Evolutionary conservation across 1,284 basidiomycete genomes (phyloP).

Genomic region (Exobasidium cylindrosporum): DNA sequence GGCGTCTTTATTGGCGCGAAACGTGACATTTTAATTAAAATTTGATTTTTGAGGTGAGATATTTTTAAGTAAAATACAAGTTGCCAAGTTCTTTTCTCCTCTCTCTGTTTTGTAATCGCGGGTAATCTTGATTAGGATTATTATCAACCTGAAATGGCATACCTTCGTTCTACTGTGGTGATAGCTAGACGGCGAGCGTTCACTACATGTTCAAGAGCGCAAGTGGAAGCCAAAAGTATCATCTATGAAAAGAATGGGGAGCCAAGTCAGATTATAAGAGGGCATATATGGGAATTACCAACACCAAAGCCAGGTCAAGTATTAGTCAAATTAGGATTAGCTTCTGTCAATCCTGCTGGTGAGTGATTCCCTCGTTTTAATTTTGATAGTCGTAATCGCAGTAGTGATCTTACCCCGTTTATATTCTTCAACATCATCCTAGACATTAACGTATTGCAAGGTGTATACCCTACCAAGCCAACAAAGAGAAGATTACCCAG

Average conservation of each 20-base stretch:
- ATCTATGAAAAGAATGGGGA: constrained; percentile 20
- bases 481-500: constrained; percentile 46
- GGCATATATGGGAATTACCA: constrained; percentile 5
- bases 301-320: constrained; percentile 12
- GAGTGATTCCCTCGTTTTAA: not conserved
- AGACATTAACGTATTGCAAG: constrained; percentile 74
- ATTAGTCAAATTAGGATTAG: constrained; percentile 4
- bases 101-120: too few species aligned
- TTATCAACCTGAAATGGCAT: too few species aligned
- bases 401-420: too few species aligned
- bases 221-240: constrained; percentile 11
- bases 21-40: too few species aligned
- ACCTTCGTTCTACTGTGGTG: not conserved
- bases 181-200: not conserved
- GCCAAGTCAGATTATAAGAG: constrained; percentile 14
- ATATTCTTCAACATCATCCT: too few species aligned
- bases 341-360: constrained; percentile 46
- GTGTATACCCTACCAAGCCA: constrained; percentile 72
- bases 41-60: too few species aligned
- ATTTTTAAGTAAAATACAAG: too few species aligned
- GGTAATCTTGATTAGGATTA: too few species aligned
- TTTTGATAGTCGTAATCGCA: not conserved
- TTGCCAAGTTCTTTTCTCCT: too few species aligned
- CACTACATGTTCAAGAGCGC: not conserved
- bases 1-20: too few species aligned